phyloP scores from a whole-genome alignment of 176 grass and related monocot genomes.

The Guadua angustifolia region DNA sequence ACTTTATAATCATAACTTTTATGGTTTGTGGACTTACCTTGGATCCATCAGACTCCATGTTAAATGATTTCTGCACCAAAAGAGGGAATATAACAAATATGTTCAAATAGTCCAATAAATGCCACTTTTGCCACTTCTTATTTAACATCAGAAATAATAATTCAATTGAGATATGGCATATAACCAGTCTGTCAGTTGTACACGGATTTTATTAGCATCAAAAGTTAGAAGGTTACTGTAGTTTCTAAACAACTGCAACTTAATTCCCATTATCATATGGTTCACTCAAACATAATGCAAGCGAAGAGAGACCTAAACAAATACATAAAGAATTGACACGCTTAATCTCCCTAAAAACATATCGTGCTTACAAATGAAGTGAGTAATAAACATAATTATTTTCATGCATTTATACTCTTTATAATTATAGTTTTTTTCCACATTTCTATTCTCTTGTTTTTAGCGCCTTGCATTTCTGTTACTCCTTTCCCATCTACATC shows the following conservation, averaged over 20 bases:
- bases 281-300: not conserved
- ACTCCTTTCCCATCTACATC: not conserved
- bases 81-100: slow-evolving; percentile 11
- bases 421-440: not conserved
- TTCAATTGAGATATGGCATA: not conserved
- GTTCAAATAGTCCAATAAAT: slow-evolving; percentile 1
- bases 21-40: slow-evolving; percentile 58
- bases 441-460: not conserved
- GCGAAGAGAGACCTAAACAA: not conserved
- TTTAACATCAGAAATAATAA: not conserved
- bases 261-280: not conserved
- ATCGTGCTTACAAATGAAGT: not conserved
- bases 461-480: not conserved
- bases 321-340: not conserved
- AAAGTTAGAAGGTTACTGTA: not conserved
- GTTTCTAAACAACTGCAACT: not conserved
- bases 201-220: not conserved
- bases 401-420: not conserved
- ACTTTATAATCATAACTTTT: not conserved
- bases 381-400: not conserved
- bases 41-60: slow-evolving; percentile 62
- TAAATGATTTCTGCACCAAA: slow-evolving; percentile 69
- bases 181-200: not conserved
- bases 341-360: too few relatives aligned
- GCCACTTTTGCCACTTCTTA: not conserved